phyloP scores from a whole-genome alignment of 2,329 filamentous ascomycete species.

The Verticillium isaacii region DNA sequence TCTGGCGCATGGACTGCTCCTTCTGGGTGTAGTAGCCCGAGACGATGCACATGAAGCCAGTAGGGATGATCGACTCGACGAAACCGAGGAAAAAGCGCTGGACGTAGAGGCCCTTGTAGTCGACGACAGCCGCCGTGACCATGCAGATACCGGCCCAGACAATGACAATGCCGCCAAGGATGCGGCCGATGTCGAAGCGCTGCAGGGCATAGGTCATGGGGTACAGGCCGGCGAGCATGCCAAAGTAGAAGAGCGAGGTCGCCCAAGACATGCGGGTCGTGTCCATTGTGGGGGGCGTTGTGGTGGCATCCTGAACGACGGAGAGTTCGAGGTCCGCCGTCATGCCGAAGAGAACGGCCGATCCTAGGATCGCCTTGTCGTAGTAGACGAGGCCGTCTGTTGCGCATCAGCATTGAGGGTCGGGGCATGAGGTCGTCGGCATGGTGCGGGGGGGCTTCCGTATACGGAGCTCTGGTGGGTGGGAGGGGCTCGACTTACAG shows the following conservation, averaged over 20 bases:
- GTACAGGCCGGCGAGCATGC: conserved; percentile 69
- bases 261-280: conserved; percentile 71
- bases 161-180: conserved; percentile 59
- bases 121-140: conserved; percentile 62
- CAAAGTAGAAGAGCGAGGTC: conserved; percentile 76
- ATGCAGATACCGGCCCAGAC: conserved; percentile 65
- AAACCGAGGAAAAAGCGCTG: conserved; percentile 63
- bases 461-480: background rate
- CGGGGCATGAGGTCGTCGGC: too few relatives aligned
- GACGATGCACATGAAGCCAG: conserved; percentile 61
- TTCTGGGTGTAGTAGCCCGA: conserved; percentile 59
- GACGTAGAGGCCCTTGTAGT: conserved; percentile 57
- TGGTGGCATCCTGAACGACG: conserved; percentile 35
- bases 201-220: conserved; percentile 69
- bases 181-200: conserved; percentile 58
- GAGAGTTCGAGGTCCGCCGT: conserved; percentile 60
- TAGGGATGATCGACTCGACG: conserved; percentile 61
- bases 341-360: conserved; percentile 72
- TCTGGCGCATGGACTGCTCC: conserved; percentile 61
- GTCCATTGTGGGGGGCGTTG: conserved; percentile 50
- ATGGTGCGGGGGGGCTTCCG: background rate
- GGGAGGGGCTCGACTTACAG: conserved; percentile 18
- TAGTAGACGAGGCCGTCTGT: conserved; percentile 37
- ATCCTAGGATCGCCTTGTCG: conserved; percentile 65
- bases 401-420: background rate